phyloP scores from a whole-genome alignment of 1,139 yeast species.

The Blastobotrys proliferans region DNA sequence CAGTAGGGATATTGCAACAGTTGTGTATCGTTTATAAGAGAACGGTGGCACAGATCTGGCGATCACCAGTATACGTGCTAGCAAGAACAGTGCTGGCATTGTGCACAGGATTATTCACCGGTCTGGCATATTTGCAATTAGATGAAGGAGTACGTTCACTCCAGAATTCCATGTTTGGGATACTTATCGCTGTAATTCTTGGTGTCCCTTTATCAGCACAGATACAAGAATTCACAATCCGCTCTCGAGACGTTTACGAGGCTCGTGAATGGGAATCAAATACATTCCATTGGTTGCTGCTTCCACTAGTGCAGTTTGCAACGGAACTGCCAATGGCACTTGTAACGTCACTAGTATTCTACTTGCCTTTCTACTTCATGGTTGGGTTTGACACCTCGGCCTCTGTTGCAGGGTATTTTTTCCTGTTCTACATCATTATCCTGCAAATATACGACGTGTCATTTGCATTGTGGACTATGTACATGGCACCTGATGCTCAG shows the following conservation, averaged over 20 bases:
- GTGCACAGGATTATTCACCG: constrained; percentile 47
- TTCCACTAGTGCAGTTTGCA: constrained; percentile 49
- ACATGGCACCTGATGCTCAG: constrained; percentile 58
- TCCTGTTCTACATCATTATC: constrained; percentile 49
- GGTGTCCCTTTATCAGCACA: constrained; percentile 55
- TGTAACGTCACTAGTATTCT: constrained; percentile 49
- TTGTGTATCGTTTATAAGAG: constrained; percentile 36
- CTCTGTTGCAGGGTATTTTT: constrained; percentile 52
- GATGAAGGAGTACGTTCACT: constrained; percentile 46
- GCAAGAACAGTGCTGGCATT: constrained; percentile 25
- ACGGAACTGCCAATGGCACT: constrained; percentile 56
- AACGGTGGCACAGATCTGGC: constrained; percentile 37
- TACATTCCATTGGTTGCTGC: constrained; percentile 61
- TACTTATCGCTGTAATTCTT: constrained; percentile 48
- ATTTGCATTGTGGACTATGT: constrained; percentile 51
- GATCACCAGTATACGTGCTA: constrained; percentile 40
- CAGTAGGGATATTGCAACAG: constrained; percentile 34
- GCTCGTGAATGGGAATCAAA: constrained; percentile 62
- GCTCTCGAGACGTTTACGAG: constrained; percentile 54
- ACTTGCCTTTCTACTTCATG: constrained; percentile 56
- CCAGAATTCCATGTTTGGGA: constrained; percentile 50
- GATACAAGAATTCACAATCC: constrained; percentile 53
- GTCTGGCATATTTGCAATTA: constrained; percentile 53
- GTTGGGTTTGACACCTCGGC: constrained; percentile 44
- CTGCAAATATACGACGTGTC: constrained; percentile 55